Base-by-base conservation (phyloP, 345 rosid species). In the Viola odorata region DNA sequence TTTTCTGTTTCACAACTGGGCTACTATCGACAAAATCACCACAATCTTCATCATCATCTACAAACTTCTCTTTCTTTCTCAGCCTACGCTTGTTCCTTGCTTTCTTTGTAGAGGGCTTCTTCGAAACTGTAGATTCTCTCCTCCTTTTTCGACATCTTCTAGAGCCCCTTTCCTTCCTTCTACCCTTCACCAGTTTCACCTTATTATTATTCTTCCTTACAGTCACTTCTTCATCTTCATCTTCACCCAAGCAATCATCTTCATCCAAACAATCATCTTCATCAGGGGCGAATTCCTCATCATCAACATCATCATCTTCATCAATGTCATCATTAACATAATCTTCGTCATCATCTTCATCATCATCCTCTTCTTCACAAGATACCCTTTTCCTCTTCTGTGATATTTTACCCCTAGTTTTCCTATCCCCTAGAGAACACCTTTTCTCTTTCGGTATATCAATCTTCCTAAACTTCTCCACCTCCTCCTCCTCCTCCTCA, bases 221-320 rank as follows among this genome's bases (percentile, higher is more conserved):
- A 12, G 63, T 15, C 41, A 60, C 57, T 64, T 83, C 88, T 57
- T 76, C 83, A 41, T 90, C 99, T 74, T 68, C 66, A 8, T 68
- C 71, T n/a, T 47, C 50, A 47, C 12, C 50, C 4, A 9, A 12
- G 12, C 10, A 47, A 47, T 47, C 11, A 9, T 57, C 94, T 3
- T 73, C 81, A 9, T 75, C 87, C 4, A 80, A 72, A 7, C 67
- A 69, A 7, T 58, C 83, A 3, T 60, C 73, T 0, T 50, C 70
- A 9, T 70, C 76, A 4, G 57, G 69, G n/a, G 83, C 76, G 62
- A 78, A 86, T 60, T 91, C 88, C 6, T 81, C 32, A 23, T 23
- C 82, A 9, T 75, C 87, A 7, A 80, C 74, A 7, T 70, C 72
- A 6, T 58, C 83, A 3, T 60, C 73, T 0, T 50, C 70, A 9